These are phyloP conservation scores for Hydnum rufescens DNA, from an alignment of 768 basidiomycete genomes.

Conservation along the genomic window DNA sequence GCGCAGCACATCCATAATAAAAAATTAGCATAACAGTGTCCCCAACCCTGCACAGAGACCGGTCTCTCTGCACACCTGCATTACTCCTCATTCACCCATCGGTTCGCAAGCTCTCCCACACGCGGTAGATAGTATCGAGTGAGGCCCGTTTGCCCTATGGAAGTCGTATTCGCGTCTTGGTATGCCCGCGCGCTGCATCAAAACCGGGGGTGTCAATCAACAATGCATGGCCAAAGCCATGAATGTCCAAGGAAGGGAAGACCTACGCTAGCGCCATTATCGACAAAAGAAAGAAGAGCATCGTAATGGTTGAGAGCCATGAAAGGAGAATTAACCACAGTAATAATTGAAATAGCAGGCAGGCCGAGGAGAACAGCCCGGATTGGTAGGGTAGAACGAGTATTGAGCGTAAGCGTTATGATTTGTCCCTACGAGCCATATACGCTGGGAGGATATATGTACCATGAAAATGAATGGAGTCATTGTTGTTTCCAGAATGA, in stretches of 20 bases:
- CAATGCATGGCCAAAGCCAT: neutral
- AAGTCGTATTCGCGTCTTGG: slow-evolving; percentile 24
- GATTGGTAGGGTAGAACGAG: slow-evolving; percentile 48
- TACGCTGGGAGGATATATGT: neutral
- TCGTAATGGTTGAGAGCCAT: slow-evolving; percentile 31
- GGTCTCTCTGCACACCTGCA: too few relatives aligned
- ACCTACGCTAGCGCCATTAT: slow-evolving; percentile 35
- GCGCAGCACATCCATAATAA: too few relatives aligned
- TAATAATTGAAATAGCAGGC: slow-evolving; percentile 36
- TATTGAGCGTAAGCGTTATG: too few relatives aligned
- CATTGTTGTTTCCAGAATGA: slow-evolving; percentile 59
- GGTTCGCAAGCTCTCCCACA: slow-evolving; percentile 44
- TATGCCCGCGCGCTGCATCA: slow-evolving; percentile 31
- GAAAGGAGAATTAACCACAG: slow-evolving; percentile 31
- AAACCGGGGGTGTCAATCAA: slow-evolving; percentile 12
- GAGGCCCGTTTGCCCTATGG: slow-evolving; percentile 23
- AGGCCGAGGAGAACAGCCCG: slow-evolving; percentile 44
- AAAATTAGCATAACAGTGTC: too few relatives aligned
- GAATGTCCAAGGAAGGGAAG: slow-evolving; percentile 18
- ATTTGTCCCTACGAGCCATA: too few relatives aligned
- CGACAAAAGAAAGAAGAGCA: slow-evolving; percentile 25
- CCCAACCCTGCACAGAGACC: too few relatives aligned
- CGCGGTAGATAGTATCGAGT: slow-evolving; percentile 39
- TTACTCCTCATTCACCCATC: slow-evolving; percentile 47
- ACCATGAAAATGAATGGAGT: slow-evolving; percentile 61